These are phyloP conservation scores for Solanum verrucosum DNA, from an alignment of 257 asterid species.

Conservation along the genomic window DNA sequence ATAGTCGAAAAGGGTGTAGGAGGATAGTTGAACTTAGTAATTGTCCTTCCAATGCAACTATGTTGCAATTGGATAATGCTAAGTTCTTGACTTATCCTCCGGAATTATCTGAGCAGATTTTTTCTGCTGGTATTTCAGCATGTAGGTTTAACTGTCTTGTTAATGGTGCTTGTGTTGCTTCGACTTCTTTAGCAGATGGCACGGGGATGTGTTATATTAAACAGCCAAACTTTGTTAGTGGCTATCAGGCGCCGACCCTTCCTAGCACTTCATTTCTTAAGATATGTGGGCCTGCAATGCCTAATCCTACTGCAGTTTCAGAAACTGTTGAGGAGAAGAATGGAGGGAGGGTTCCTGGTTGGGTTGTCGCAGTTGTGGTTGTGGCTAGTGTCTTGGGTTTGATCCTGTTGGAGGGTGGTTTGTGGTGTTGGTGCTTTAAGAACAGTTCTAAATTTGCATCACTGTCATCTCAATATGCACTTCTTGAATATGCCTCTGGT, in stretches of 20 bases:
- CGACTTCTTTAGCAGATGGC: slow-evolving; percentile 80
- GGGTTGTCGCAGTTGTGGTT: slow-evolving; percentile 60
- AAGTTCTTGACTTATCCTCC: slow-evolving; percentile 56
- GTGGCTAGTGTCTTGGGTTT: slow-evolving; percentile 39
- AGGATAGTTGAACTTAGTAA: slow-evolving; percentile 46
- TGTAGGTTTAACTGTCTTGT: slow-evolving; percentile 52
- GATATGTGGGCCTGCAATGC: slow-evolving; percentile 51
- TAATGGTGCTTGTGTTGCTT: slow-evolving; percentile 37
- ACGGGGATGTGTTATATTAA: slow-evolving; percentile 66
- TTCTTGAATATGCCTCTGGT: slow-evolving; percentile 88
- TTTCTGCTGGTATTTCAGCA: slow-evolving; percentile 37
- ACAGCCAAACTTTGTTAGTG: slow-evolving; percentile 38
- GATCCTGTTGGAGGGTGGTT: slow-evolving; percentile 42
- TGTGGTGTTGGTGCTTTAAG: slow-evolving; percentile 73
- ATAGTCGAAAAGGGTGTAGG: slow-evolving; percentile 64
- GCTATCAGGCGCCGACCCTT: slow-evolving; percentile 53
- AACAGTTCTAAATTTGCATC: slow-evolving; percentile 47
- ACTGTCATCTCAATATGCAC: slow-evolving; percentile 52
- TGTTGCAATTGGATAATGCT: slow-evolving; percentile 50
- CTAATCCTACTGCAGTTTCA: slow-evolving; percentile 27
- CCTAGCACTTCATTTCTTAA: slow-evolving; percentile 78
- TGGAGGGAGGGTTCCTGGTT: slow-evolving; percentile 39
- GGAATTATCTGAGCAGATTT: slow-evolving; percentile 26
- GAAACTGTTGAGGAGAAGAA: slow-evolving; percentile 5
- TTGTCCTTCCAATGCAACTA: slow-evolving; percentile 41